Evolutionary conservation across 2,329 filamentous ascomycete species (phyloP).

Genomic region (Zymoseptoria brevis): DNA sequence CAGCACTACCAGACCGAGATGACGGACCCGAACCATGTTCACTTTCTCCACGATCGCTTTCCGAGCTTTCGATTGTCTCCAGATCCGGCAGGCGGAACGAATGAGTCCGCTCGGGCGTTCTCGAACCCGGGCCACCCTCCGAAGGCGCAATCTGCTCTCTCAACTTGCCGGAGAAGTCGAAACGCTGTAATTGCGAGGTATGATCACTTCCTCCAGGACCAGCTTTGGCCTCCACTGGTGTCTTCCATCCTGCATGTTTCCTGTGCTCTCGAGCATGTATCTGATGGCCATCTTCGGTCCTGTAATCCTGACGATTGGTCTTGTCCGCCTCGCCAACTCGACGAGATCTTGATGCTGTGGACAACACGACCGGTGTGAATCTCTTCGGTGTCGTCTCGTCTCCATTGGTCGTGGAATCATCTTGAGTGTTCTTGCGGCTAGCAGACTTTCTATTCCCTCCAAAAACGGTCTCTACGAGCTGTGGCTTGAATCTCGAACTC

Average conservation of each 20-base stretch:
- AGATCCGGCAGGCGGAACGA: slow-evolving; percentile 55
- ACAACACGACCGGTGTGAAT: slow-evolving; percentile 74
- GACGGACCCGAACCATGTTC: slow-evolving; percentile 35
- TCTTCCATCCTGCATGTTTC: slow-evolving; percentile 19
- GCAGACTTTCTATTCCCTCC: slow-evolving; percentile 21
- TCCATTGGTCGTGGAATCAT: slow-evolving; percentile 9
- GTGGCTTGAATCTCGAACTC: slow-evolving; percentile 26
- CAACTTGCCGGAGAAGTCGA: slow-evolving; percentile 17
- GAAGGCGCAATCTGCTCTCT: slow-evolving; percentile 20
- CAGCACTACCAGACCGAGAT: slow-evolving; percentile 36
- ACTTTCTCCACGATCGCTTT: slow-evolving; percentile 23
- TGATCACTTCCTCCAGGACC: slow-evolving; percentile 5
- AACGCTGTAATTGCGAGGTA: slow-evolving; percentile 5
- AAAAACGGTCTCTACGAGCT: slow-evolving; percentile 28
- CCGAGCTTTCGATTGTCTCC: slow-evolving; percentile 55
- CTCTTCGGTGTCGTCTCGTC: slow-evolving; percentile 30
- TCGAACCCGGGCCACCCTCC: slow-evolving; percentile 27
- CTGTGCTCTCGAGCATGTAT: slow-evolving; percentile 27
- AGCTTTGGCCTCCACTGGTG: slow-evolving; percentile 6
- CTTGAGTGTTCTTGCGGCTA: slow-evolving; percentile 15
- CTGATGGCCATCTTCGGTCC: slow-evolving; percentile 48
- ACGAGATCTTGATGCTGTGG: slow-evolving; percentile 65
- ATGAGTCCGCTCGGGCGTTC: slow-evolving; percentile 34
- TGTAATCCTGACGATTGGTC: slow-evolving; percentile 57
- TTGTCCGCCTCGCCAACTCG: slow-evolving; percentile 57